Evolutionary conservation across 2,329 filamentous ascomycete species (phyloP), one percentile per base, ranked within the genome.

Genomic region (Pestalotiopsis sp.): DNA sequence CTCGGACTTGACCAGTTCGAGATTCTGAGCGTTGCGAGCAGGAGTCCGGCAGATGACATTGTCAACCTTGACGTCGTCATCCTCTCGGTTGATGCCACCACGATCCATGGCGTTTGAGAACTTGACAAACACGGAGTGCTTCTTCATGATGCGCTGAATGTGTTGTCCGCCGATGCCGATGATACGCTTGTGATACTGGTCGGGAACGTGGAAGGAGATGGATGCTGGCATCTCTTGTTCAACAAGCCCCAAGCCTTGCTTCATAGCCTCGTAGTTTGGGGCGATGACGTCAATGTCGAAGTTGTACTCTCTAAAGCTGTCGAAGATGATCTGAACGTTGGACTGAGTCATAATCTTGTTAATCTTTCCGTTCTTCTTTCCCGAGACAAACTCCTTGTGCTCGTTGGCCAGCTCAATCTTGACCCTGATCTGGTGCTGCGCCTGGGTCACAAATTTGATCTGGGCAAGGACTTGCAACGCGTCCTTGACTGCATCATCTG

Each of bases 301-400:
- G 82, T 99, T 98, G 87, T 98, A 99, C 84, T 99, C 96, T 81
- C 98, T 97, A 85, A 98, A 99, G 71, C 94, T 95, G 78, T 99
- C 96, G 74, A 99, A 99, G 72, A 99, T 95, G 77, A 99, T 98
- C 82, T 99, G 96, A 13, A 99, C 96, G 75, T 97, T 98, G 86
- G 95, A 98, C 81, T 98, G 95, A 27, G 95, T 96, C 96, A 99
- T 99, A 77, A 99, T 99, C 86, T 99, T 99, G 87, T 99, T 99
- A 82, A 99, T 99, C 84, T 99, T 99, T 81, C 96, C 96, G 76
- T 99, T 99, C 86, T 99, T 99, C 87, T 99, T 99, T 74, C 96
- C 96, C 75, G 95, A 98, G 68, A 99, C 96, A 79, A 99, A 99
- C 78, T 99, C 96, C 82, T 99, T 99, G 85, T 99, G 96, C 83